Evolutionary conservation across 225 moss, liverwort and hornwort species (phyloP).

Genomic region (Rhytidiadelphus loreus): DNA sequence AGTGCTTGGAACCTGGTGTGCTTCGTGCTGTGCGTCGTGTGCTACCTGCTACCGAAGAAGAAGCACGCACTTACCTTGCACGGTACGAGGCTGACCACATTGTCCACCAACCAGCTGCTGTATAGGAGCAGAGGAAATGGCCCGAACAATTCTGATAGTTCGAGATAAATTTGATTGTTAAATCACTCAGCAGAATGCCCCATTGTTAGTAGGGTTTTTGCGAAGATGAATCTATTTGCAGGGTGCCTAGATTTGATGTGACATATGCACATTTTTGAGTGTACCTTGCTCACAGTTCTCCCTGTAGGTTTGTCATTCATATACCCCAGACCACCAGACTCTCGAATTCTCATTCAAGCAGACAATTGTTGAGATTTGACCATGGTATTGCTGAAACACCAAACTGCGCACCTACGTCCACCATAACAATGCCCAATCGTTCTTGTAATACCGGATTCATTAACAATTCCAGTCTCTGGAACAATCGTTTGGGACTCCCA

Average conservation of each 20-base stretch:
- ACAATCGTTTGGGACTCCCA: background rate
- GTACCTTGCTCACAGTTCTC: background rate
- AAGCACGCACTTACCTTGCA: constrained; percentile 63
- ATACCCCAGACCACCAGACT: background rate
- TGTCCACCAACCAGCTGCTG: constrained; percentile 4
- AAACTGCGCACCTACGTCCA: background rate
- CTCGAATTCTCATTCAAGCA: background rate
- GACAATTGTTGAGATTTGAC: background rate
- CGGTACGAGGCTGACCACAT: constrained; percentile 78
- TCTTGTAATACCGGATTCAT: background rate
- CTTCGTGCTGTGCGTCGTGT: constrained; percentile 53
- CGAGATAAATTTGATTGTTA: background rate
- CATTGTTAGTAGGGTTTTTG: background rate
- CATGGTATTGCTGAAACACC: background rate
- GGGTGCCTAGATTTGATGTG: background rate
- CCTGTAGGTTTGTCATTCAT: background rate
- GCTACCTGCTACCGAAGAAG: constrained; percentile 76
- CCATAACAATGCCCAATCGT: background rate
- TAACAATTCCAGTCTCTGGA: background rate
- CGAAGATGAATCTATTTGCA: background rate
- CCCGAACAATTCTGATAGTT: background rate
- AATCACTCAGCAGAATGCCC: background rate
- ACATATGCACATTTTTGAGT: background rate
- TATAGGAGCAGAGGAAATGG: background rate
- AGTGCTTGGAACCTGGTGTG: constrained; percentile 30